Evolutionary conservation across 768 basidiomycete species (phyloP), one percentile per base, ranked within the genome.

Genomic region (Tricholoma matsutake): DNA sequence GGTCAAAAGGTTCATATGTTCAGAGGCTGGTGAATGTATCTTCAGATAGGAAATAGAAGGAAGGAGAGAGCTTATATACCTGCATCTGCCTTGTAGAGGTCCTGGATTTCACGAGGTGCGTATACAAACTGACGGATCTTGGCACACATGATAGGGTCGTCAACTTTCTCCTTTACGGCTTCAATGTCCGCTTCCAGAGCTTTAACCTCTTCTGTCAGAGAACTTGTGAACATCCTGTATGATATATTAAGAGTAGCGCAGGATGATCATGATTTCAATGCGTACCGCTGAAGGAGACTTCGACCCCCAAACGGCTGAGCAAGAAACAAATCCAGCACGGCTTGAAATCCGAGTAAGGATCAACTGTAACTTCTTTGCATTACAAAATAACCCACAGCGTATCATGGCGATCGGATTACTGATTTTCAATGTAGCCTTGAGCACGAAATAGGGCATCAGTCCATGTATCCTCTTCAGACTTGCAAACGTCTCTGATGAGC

Each of bases 381-480:
- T n/a, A 25, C 28, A 31, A 62, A 14, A 35, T 14, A 6, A 63
- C 81, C 16, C 60, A 88, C 91, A 88, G 72, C 97, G 85, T 68
- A 98, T 95, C 97, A 98, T 98, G 29, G 85, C 83, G 61, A 99
- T 89, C 1, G 97, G 97, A 74, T 98, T 99, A 59, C 92, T 95
- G 65, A 99, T 92, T 71, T 85, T 89, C 62, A 99, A 76, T 11
- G 94, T 89, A 7, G 93, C 84, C 72, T 94, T 98, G 63, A 99
- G 85, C 79, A 98, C 87, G 68, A 98, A 93, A 72, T 99, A 99
- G 5, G 97, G 97, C 93, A 98, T 97, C 56, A 96, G 76, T 1
- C 95, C 94, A 70, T 99, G 97, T 45, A 97, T 84, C 53, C 96
- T 84, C 77, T 98, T 98, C 61, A 99, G 75, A 60, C 86, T 83